Evolutionary conservation across 192 early-diverging fungal genomes (phyloP).

Genomic region (Backusella mclennaniae): DNA sequence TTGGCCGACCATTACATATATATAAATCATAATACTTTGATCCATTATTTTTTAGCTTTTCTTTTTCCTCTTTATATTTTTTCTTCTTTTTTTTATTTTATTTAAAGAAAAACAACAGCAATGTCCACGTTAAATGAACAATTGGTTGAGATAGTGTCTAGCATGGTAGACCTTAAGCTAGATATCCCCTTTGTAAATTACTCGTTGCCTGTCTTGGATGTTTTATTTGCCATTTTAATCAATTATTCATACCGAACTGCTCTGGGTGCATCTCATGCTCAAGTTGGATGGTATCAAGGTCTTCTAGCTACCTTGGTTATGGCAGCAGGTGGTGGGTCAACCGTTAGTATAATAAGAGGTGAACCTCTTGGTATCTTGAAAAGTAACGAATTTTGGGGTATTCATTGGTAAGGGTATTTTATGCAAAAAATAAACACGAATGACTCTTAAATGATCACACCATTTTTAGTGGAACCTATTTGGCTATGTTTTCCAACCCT

Average conservation of each 20-base stretch:
- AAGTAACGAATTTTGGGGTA: constrained; percentile 29
- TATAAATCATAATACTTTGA: neutral
- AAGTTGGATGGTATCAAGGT: constrained; percentile 37
- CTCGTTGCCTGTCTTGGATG: constrained; percentile 9
- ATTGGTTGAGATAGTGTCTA: neutral
- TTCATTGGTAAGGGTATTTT: constrained; percentile 26
- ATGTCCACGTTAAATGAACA: constrained; percentile 17
- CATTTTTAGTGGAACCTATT: constrained; percentile 26
- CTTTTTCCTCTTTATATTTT: neutral
- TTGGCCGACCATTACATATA: neutral
- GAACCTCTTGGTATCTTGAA: constrained; percentile 29
- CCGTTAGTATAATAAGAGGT: constrained; percentile 28
- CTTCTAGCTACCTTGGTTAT: constrained; percentile 32
- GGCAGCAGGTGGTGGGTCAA: constrained; percentile 32
- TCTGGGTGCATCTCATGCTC: constrained; percentile 23
- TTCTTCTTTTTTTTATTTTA: neutral
- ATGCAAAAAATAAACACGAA: neutral
- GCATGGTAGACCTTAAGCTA: neutral
- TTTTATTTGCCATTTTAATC: constrained; percentile 20
- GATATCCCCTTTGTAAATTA: constrained; percentile 1
- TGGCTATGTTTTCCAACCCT: constrained; percentile 25
- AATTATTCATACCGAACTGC: constrained; percentile 24
- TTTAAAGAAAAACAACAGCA: neutral
- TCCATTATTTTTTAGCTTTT: neutral
- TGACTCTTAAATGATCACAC: neutral